Base-by-base conservation (phyloP, 208 protist species). In the Acanthamoeba castellanii region DNA sequence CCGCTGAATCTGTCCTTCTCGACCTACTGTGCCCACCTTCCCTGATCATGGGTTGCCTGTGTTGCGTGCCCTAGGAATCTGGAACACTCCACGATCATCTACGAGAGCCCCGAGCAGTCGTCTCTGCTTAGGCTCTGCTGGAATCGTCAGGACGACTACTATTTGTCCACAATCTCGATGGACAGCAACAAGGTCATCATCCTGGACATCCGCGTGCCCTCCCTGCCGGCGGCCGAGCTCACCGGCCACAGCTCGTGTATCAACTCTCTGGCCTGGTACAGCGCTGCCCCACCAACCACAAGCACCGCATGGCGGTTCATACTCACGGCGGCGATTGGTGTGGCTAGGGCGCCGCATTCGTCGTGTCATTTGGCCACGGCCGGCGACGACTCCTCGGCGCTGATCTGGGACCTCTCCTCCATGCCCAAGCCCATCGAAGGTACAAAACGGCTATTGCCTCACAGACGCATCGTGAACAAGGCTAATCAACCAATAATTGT, bases 11-110 rank as follows among this genome's bases (percentile, higher is more conserved):
- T 18, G 1, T 50, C 16, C 14, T 9, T 22, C 37, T 16, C 0
- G 14, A 2, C 22, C 1, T 61, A 30, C 72, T 25, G 92, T 90
- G 9, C 57, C 37, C 57, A 95, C 7, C 13, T 2, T 9, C 32
- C 70, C 34, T 68, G 20, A 47, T 27, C 34, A 14, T 22, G 52
- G 5, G 16, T 59, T 5, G 16, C 52, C 52, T 22, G 16, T 59
- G 18, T 22, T 13, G 52, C 16, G 6, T 59, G 52, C 3, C 4
- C 45, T 52, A 96, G 96, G 32, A 96, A 97, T 94, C 98, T 99
- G 93, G 99, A 99, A 88, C 99, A 99, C 97, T 99, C 98, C 34
- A 99, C 99, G 0, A 99, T 99, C 96, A 97, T 99, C 30, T 99
- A 99, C 94, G 99, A 99, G 95, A 99, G 97, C 16, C 94, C 94